These are phyloP conservation scores for Apostasia ramifera DNA, from an alignment of 106 monocot species.

Conservation along the genomic window DNA sequence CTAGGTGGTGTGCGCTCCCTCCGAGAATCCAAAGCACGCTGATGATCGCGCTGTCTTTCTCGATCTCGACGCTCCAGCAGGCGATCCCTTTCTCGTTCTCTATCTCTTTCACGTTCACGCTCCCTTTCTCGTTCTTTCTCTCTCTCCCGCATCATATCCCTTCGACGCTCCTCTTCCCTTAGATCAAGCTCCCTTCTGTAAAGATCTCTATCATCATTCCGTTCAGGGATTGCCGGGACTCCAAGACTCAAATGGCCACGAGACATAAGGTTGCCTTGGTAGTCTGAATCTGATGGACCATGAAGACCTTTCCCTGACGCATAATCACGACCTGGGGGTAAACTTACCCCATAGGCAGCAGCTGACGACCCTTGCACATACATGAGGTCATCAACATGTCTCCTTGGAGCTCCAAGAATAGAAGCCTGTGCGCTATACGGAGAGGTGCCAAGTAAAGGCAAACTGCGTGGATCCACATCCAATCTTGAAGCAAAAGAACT, in stretches of 20 bases:
- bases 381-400: conserved; percentile 55
- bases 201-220: conserved; percentile 55
- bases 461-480: conserved; percentile 62
- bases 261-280: conserved; percentile 41
- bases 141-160: conserved; percentile 64
- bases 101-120: conserved; percentile 3
- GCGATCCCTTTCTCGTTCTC: conserved; percentile 50
- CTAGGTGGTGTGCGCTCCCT: conserved; percentile 54
- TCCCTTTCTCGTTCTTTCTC: conserved; percentile 51
- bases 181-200: conserved; percentile 62
- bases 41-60: conserved; percentile 51
- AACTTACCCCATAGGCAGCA: conserved; percentile 57
- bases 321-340: conserved; percentile 89
- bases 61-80: conserved; percentile 26
- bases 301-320: conserved; percentile 60
- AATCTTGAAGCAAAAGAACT: conserved; percentile 57
- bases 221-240: conserved; percentile 40
- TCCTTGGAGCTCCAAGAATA: conserved; percentile 63
- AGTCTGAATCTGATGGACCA: conserved; percentile 40
- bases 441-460: conserved; percentile 50
- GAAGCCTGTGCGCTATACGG: conserved; percentile 62
- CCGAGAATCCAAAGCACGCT: conserved; percentile 45
- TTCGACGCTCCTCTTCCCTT: conserved; percentile 74
- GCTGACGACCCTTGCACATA: conserved; percentile 56
- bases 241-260: conserved; percentile 54